phyloP scores from a whole-genome alignment of 2,329 filamentous ascomycete species.

The Ampelomyces quisqualis region DNA sequence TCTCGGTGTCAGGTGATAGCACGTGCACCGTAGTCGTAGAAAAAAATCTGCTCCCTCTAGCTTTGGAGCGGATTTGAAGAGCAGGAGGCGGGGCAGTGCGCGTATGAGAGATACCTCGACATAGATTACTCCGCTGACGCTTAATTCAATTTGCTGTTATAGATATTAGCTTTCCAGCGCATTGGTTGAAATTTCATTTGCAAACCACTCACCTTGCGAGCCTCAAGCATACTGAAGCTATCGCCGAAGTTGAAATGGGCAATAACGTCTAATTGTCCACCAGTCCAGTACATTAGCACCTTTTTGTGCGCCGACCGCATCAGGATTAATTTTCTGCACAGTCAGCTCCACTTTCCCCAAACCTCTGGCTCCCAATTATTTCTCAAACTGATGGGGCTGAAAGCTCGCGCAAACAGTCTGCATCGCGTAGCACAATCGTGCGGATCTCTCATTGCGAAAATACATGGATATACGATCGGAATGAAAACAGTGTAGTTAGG shows the following conservation, averaged over 20 bases:
- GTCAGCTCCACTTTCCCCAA: constrained; percentile 42
- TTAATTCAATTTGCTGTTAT: background rate
- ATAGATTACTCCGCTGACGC: background rate
- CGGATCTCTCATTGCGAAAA: constrained; percentile 45
- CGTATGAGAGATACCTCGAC: background rate
- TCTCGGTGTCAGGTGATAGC: background rate
- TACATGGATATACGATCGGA: constrained; percentile 20
- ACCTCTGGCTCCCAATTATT: constrained; percentile 35
- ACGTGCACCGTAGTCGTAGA: background rate
- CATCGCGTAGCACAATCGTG: constrained; percentile 39
- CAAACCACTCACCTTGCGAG: constrained; percentile 45
- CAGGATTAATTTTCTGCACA: constrained; percentile 49
- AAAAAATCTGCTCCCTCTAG: background rate
- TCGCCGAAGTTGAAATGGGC: constrained; percentile 58
- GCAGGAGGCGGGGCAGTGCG: background rate
- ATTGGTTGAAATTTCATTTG: background rate
- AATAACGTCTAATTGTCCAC: constrained; percentile 58
- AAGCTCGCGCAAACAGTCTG: constrained; percentile 40
- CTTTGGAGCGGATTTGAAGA: background rate
- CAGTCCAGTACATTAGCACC: constrained; percentile 55
- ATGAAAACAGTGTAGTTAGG: constrained; percentile 41
- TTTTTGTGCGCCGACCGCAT: constrained; percentile 37
- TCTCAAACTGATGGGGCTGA: constrained; percentile 30
- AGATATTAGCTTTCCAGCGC: background rate
- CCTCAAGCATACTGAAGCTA: constrained; percentile 56